Conservation (phyloP, 1,139 yeast species). For the Pichia sp. region DNA sequence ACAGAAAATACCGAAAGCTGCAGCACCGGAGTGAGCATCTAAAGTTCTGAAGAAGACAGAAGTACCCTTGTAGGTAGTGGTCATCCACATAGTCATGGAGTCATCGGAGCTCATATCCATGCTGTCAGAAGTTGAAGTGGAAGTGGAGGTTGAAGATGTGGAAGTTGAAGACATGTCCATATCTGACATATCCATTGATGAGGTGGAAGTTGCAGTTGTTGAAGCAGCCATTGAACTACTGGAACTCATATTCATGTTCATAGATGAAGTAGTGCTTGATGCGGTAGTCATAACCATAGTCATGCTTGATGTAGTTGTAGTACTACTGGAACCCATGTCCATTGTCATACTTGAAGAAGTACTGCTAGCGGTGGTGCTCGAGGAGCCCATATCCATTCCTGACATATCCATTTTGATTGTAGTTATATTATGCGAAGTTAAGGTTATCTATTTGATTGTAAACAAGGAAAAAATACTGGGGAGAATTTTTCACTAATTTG, state of each 20-base stretch:
- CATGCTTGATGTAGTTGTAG: background rate
- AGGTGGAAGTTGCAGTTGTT: background rate
- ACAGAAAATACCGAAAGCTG: constrained; percentile 72
- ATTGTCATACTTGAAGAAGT: background rate
- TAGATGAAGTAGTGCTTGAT: background rate
- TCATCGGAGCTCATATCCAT: constrained; percentile 17
- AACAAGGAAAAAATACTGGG: background rate
- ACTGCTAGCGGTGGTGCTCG: constrained; percentile 5
- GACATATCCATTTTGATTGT: constrained; percentile 2
- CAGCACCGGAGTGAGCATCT: constrained; percentile 51
- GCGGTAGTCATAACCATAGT: background rate
- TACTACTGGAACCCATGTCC: constrained; percentile 12
- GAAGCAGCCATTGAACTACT: constrained; percentile 15
- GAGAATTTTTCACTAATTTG: no score
- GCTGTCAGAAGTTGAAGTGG: background rate
- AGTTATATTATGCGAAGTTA: background rate
- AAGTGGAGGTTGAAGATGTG: background rate
- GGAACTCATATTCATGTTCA: constrained; percentile 9
- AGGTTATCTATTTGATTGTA: background rate
- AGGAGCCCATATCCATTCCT: constrained; percentile 20
- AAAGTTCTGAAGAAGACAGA: constrained; percentile 62
- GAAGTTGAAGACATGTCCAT: constrained; percentile 4
- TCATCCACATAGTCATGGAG: constrained; percentile 57
- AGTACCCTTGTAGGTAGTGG: constrained; percentile 46
- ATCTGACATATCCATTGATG: constrained; percentile 5